Evolutionary conservation across 179 eudicot genomes (phyloP).

Genomic region (Carnegiea gigantea): DNA sequence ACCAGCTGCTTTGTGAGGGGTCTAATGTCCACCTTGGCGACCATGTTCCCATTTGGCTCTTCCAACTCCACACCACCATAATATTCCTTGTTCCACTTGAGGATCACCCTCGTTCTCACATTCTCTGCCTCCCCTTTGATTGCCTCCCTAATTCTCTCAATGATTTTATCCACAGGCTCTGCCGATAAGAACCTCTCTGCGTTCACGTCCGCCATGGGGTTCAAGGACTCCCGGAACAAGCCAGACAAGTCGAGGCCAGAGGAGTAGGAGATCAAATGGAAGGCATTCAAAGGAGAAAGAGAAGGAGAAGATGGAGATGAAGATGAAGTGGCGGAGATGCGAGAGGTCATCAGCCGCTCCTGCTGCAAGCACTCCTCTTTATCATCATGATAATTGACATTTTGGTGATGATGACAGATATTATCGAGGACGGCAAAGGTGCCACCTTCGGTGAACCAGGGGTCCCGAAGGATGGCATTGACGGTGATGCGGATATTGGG

Average conservation of each 20-base stretch:
- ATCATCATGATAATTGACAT: neutral
- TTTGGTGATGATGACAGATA: neutral
- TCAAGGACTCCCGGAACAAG: constrained; percentile 31
- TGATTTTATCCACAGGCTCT: constrained; percentile 29
- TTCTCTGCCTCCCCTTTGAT: constrained; percentile 21
- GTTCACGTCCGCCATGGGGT: constrained; percentile 34
- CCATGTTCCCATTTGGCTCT: constrained; percentile 41
- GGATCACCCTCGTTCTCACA: constrained; percentile 12
- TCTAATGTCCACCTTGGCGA: constrained; percentile 41
- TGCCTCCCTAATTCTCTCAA: constrained; percentile 28
- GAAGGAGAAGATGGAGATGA: neutral
- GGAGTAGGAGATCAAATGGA: constrained; percentile 41
- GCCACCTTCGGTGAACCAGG: constrained; percentile 36
- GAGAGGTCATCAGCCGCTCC: neutral
- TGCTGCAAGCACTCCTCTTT: neutral
- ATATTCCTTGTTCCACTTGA: constrained; percentile 34
- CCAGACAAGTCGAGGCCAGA: constrained; percentile 41
- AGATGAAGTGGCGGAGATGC: neutral
- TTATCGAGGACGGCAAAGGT: neutral
- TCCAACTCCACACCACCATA: constrained; percentile 37
- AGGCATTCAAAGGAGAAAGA: constrained; percentile 32
- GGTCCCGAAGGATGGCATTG: constrained; percentile 34
- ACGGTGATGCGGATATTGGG: constrained; percentile 35
- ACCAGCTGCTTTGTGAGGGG: constrained; percentile 46
- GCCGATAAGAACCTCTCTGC: constrained; percentile 41